Evolutionary conservation across 2,329 filamentous ascomycete genomes (phyloP).

Genomic region (Cordyceps tenuipes): DNA sequence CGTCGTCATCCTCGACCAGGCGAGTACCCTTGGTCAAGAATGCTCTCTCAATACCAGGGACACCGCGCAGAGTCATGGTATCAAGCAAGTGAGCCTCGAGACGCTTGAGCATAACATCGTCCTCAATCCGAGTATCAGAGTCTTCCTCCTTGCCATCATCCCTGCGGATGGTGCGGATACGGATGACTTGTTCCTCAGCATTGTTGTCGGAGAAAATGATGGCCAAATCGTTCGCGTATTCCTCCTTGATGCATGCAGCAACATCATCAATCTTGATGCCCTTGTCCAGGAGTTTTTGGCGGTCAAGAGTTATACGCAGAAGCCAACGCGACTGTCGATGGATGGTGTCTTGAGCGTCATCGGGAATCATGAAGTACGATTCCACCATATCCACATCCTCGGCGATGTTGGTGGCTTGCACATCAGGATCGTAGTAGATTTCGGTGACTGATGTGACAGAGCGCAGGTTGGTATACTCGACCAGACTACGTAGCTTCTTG

Average conservation of each 20-base stretch:
- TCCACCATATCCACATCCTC: constrained; percentile 92
- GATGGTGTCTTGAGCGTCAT: constrained; percentile 54
- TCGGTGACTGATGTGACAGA: constrained; percentile 88
- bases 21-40: constrained; percentile 80
- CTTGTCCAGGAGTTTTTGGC: constrained; percentile 93
- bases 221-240: constrained; percentile 76
- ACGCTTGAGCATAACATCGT: constrained; percentile 88
- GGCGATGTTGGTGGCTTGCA: constrained; percentile 75
- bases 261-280: constrained; percentile 87
- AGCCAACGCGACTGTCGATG: constrained; percentile 90
- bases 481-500: constrained; percentile 76
- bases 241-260: constrained; percentile 78
- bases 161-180: constrained; percentile 70
- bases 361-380: constrained; percentile 90
- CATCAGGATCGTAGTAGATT: constrained; percentile 94
- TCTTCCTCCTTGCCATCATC: constrained; percentile 68
- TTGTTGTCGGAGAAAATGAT: constrained; percentile 98
- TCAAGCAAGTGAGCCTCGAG: constrained; percentile 88
- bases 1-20: constrained; percentile 59
- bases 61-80: constrained; percentile 82
- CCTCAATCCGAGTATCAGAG: constrained; percentile 54
- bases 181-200: constrained; percentile 88
- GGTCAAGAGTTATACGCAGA: constrained; percentile 84
- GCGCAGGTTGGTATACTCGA: constrained; percentile 90
- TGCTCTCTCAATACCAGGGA: constrained; percentile 78